Percentiles rank a stretch among this genome's conserved stretches.
Conservation (phyloP, 805 yeast genomes). For the Danielia reshetovae region DNA sequence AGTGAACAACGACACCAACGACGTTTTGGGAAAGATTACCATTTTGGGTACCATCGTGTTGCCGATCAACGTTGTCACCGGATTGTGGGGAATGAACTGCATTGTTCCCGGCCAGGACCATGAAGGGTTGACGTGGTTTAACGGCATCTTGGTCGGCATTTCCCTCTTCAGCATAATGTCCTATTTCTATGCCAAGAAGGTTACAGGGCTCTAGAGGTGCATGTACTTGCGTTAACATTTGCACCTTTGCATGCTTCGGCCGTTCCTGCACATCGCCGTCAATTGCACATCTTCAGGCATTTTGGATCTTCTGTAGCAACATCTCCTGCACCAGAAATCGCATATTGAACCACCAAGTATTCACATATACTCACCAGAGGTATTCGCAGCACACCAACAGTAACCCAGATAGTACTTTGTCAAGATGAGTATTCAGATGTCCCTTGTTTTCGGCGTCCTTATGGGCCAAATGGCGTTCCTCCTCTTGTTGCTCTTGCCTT, state of each 20-base stretch:
- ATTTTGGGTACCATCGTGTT: slow-evolving; percentile 91
- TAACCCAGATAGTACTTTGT: too few relatives aligned
- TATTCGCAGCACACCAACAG: too few relatives aligned
- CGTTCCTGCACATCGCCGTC: too few relatives aligned
- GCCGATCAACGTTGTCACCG: slow-evolving; percentile 93
- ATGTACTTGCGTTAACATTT: too few relatives aligned
- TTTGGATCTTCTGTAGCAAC: too few relatives aligned
- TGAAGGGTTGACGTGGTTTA: slow-evolving; percentile 40
- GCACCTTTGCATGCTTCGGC: too few relatives aligned
- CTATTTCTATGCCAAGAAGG: slow-evolving; percentile 37
- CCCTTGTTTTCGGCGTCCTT: slow-evolving; percentile 44
- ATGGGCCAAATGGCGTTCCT: slow-evolving; percentile 50
- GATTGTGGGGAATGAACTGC: slow-evolving; percentile 99
- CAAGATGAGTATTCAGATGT: slow-evolving; percentile 48
- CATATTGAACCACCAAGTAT: too few relatives aligned
- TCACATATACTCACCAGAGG: too few relatives aligned
- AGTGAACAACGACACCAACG: slow-evolving; percentile 95
- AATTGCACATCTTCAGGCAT: too few relatives aligned
- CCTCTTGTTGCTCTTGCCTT: slow-evolving; percentile 49
- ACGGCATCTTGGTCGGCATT: slow-evolving; percentile 34
- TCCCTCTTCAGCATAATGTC: slow-evolving; percentile 31
- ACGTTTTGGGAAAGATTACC: slow-evolving; percentile 89
- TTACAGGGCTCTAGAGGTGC: slow-evolving; percentile 30
- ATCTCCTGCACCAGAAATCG: too few relatives aligned
- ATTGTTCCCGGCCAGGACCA: slow-evolving; percentile 85